These are phyloP conservation scores for Starmera pachycereana DNA, from an alignment of 805 yeast species.

Conservation along the genomic window DNA sequence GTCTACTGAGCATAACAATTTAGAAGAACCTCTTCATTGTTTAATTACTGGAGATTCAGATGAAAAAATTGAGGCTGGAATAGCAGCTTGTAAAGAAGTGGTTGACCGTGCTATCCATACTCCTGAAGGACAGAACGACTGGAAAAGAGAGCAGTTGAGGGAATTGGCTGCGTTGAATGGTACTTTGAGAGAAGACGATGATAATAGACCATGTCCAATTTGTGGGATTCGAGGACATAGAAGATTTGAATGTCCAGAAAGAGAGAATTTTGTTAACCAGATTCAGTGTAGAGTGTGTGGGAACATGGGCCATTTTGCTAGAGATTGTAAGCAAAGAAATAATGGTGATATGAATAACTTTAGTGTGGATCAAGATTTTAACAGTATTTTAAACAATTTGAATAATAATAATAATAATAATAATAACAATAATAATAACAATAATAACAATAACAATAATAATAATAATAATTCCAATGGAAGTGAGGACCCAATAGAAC, in stretches of 20 bases:
- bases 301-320: constrained; percentile 72
- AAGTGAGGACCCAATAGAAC: neutral
- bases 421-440: neutral
- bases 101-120: constrained; percentile 76
- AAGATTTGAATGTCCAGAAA: constrained; percentile 52
- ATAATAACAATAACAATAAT: constrained; percentile 1
- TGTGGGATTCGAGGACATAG: constrained; percentile 64
- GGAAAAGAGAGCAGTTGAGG: constrained; percentile 82
- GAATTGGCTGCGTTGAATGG: constrained; percentile 93
- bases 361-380: constrained; percentile 37
- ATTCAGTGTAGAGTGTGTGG: constrained; percentile 76
- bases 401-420: neutral
- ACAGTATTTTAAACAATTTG: constrained; percentile 39
- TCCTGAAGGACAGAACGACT: constrained; percentile 89
- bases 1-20: constrained; percentile 31
- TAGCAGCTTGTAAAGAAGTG: constrained; percentile 61
- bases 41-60: constrained; percentile 75
- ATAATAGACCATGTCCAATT: constrained; percentile 41
- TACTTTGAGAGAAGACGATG: constrained; percentile 75
- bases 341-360: constrained; percentile 1
- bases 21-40: constrained; percentile 84
- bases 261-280: constrained; percentile 37
- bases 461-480: neutral
- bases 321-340: constrained; percentile 53
- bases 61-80: constrained; percentile 67